Base-by-base conservation (phyloP, 163 green algal species). In the Chlorella variabilis region DNA sequence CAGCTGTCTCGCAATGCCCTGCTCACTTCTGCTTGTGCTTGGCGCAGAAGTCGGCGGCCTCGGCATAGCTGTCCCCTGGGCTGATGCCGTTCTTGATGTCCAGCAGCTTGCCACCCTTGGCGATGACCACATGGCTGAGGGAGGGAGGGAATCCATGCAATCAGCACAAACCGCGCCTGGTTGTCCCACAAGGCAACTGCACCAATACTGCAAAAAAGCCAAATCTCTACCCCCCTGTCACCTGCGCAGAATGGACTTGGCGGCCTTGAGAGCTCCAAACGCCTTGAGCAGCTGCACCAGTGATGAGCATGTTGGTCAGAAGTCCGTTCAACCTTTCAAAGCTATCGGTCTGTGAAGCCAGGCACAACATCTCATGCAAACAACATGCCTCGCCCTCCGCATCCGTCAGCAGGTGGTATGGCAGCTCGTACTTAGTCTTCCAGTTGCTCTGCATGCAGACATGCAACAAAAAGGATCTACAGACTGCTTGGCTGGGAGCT, bases 81-180 rank as follows among this genome's bases (percentile, higher is more conserved):
- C 45, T 81, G 42, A 91, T 85, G 29, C 79, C 61, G 33, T 88
- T 89, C 33, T 62, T 42, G 0, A 86, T 29, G 23, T 86, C 73
- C 45, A 88, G 31, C 54, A 94, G 74, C 83, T 89, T 86, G n/a
- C 91, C 91, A 25, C 91, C 91, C 82, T 94, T 92, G 9, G 65
- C 85, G 2, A 93, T 41, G 4, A 75, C 34, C 8, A 61, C 76
- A 41, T 82, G 76, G 76, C 76, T 83, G n/a, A 29, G 15, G 29
- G 17, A 42, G 31, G 7, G 17, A 73, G 41, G 17, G 29, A 34
- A 73, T 29, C 18, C 54, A n/a, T n/a, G n/a, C n/a, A n/a, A n/a
- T n/a, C n/a, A n/a, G n/a, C n/a, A n/a, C n/a, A n/a, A n/a, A n/a
- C n/a, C n/a, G n/a, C n/a, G n/a, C n/a, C n/a, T n/a, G n/a, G n/a